phyloP scores from a whole-genome alignment of 2,329 filamentous ascomycete species.

The Alternaria incomplexa region DNA sequence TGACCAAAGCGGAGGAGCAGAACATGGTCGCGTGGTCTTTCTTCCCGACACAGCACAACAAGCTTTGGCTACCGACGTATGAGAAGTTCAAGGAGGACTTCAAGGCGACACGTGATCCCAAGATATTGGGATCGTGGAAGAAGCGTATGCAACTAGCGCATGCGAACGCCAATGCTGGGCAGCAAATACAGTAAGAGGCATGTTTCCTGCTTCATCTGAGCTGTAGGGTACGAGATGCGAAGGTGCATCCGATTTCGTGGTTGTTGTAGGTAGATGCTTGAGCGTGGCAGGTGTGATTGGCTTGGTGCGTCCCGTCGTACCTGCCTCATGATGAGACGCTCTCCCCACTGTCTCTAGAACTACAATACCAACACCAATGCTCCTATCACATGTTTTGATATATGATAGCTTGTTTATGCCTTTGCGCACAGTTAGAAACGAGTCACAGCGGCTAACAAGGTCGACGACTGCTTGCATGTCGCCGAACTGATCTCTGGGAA shows the following conservation, averaged over 20 bases:
- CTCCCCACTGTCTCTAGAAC: neutral
- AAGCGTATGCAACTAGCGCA: neutral
- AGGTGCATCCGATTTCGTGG: neutral
- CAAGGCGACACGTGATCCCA: neutral
- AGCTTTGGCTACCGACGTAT: neutral
- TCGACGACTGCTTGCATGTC: neutral
- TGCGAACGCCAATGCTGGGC: neutral
- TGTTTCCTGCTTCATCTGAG: neutral
- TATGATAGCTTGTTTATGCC: neutral
- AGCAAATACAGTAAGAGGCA: neutral
- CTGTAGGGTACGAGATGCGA: neutral
- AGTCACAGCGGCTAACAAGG: constrained; percentile 32
- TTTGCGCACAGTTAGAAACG: constrained; percentile 49
- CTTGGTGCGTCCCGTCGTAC: neutral
- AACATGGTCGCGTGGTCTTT: neutral
- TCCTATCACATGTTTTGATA: neutral
- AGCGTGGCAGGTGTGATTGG: neutral
- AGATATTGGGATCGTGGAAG: neutral
- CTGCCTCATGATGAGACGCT: neutral
- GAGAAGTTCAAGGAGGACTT: neutral
- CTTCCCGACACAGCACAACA: neutral
- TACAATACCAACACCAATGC: neutral
- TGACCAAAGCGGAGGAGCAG: neutral
- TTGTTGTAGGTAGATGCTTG: neutral
- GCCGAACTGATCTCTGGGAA: constrained; percentile 4